Evolutionary conservation across 345 rosid species (phyloP), one percentile per base, ranked within the genome.

Genomic region (Brassica nigra): DNA sequence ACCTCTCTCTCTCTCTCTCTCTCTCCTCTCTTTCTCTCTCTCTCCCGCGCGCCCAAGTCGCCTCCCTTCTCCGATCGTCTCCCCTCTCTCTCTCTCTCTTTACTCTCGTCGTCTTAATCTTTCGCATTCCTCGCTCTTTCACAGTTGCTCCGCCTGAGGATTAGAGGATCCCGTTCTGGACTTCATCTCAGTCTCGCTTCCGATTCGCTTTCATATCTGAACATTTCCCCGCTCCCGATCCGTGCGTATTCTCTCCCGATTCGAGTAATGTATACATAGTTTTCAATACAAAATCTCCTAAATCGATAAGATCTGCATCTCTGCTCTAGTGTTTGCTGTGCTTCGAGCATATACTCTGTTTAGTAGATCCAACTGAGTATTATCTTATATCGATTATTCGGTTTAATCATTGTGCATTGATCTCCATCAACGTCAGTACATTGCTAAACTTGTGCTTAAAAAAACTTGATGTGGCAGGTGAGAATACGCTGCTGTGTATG

Each of bases 31-130:
- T 14, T 1, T 67, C 12, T 70, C 76, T 61, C 64, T 75, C 88
- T 79, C 87, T 80, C 83, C 87, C 90, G 90, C 86, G 88, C 91
- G 89, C 85, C 83, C 84, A 87, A 86, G 73, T 86, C 88, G 86
- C 85, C 76, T 70, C 71, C 86, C 77, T 82, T 82, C 87, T 76
- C 87, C 88, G 81, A 87, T 86, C 80, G 83, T 73, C 78, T 36
- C 70, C 78, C 2, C 69, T 3, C 54, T 47, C 54, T 79, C 73
- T 81, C 71, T 68, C 18, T 18, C 18, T 18, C 18, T 18, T 27
- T 68, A 62, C 72, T 52, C 39, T 20, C 76, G 29, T 68, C 79
- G 23, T 68, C 20, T 76, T 18, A 75, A 14, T 58, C 55, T 70
- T 57, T 36, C 39, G 14, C 62, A 49, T 77, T 68, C 75, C 74